These are phyloP conservation scores for Grosmannia clavigera DNA, from an alignment of 2,329 filamentous ascomycete species.

Conservation along the genomic window DNA sequence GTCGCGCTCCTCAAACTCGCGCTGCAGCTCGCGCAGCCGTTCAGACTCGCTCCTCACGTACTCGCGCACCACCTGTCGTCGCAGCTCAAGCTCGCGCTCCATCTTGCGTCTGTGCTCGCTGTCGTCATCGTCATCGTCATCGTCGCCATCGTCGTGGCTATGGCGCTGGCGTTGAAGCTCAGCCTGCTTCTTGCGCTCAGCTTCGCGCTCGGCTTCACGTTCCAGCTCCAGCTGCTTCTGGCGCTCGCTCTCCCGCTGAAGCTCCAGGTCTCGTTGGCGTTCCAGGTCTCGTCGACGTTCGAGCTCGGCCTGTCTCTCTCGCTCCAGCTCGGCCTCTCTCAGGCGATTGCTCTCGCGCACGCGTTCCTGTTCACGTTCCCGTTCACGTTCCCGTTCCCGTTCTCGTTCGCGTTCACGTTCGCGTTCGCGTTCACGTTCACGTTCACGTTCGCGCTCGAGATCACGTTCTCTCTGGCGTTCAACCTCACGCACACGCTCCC, in stretches of 20 bases:
- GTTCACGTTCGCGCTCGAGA: background rate
- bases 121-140: background rate
- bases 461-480: background rate
- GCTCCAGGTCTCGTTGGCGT: background rate
- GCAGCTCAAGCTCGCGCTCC: background rate
- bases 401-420: background rate
- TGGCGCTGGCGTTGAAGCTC: too few relatives aligned
- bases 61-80: background rate
- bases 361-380: background rate
- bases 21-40: background rate
- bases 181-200: too few relatives aligned
- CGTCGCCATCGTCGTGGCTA: background rate
- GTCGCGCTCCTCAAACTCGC: background rate
- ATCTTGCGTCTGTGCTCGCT: background rate
- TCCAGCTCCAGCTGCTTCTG: background rate
- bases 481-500: background rate
- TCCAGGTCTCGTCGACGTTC: background rate
- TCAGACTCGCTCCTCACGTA: background rate
- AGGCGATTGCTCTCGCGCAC: too few relatives aligned
- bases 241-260: too few relatives aligned
- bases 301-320: background rate
- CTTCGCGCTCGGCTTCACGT: background rate
- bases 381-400: background rate
- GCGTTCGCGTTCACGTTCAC: background rate
- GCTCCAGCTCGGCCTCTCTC: background rate